Conservation (phyloP, 768 basidiomycete genomes). For the Panaeolus papilionaceus region DNA sequence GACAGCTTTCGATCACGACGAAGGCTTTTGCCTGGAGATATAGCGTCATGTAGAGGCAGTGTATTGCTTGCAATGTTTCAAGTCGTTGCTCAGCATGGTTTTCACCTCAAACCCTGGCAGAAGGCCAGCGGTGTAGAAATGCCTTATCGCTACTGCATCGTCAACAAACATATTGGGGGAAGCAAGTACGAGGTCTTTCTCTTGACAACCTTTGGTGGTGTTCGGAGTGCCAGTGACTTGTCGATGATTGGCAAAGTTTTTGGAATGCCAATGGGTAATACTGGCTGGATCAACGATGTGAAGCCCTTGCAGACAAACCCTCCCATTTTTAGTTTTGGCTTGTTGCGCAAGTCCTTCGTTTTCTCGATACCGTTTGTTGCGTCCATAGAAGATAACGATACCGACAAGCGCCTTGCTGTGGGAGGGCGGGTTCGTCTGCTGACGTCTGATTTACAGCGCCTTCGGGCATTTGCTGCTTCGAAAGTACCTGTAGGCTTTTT, state of each 20-base stretch:
- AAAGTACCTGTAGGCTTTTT: neutral
- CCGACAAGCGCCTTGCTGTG: neutral
- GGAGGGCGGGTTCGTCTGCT: neutral
- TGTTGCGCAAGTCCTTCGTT: conserved; percentile 33
- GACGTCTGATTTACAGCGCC: neutral
- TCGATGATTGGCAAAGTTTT: conserved; percentile 37
- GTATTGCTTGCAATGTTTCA: conserved; percentile 29
- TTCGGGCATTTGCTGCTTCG: neutral
- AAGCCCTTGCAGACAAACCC: conserved; percentile 37
- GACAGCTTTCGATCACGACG: conserved; percentile 1
- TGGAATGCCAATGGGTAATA: conserved; percentile 41
- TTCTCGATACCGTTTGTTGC: conserved; percentile 36
- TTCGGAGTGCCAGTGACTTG: conserved; percentile 30
- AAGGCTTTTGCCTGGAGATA: conserved; percentile 31
- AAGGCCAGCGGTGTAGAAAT: conserved; percentile 19
- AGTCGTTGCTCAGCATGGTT: conserved; percentile 28
- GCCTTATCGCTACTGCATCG: conserved; percentile 41
- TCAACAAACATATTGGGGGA: conserved; percentile 36
- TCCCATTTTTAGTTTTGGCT: conserved; percentile 29
- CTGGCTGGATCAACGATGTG: conserved; percentile 34
- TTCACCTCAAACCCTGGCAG: conserved; percentile 31
- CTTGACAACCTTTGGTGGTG: conserved; percentile 41
- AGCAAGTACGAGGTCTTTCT: conserved; percentile 42
- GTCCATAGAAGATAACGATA: neutral
- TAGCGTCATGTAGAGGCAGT: conserved; percentile 32